These are phyloP conservation scores for Favolaschia claudopus DNA, from an alignment of 768 basidiomycete genomes.

Conservation along the genomic window DNA sequence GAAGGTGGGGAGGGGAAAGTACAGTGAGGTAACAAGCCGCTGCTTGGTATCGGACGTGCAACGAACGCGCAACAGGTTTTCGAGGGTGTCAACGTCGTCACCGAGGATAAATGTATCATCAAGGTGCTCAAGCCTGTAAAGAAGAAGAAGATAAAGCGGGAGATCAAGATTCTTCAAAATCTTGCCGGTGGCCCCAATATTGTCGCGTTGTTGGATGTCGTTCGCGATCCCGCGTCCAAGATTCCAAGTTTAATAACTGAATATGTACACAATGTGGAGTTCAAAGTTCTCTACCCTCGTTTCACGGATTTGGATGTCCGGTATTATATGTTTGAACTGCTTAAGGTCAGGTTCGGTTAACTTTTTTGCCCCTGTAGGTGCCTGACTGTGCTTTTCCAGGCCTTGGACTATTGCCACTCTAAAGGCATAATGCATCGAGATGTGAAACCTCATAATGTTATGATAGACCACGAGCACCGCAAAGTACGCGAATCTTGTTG, in stretches of 20 bases:
- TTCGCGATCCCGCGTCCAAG: conserved; percentile 94
- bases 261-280: conserved; percentile 98
- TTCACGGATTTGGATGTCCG: conserved; percentile 96
- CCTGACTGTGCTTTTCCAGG: conserved; percentile 53
- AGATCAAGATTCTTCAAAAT: conserved; percentile 98
- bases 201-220: conserved; percentile 92
- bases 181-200: conserved; percentile 96
- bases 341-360: conserved; percentile 71
- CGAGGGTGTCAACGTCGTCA: conserved; percentile 90
- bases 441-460: conserved; percentile 98
- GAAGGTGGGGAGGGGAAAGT: conserved; percentile 95
- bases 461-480: conserved; percentile 98
- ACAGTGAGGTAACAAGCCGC: conserved; percentile 76
- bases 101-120: conserved; percentile 95
- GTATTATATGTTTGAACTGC: conserved; percentile 95
- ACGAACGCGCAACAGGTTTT: conserved; percentile 67
- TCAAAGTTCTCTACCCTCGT: conserved; percentile 94
- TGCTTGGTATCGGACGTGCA: conserved; percentile 19
- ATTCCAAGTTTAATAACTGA: conserved; percentile 97
- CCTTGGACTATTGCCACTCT: conserved; percentile 97
- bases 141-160: conserved; percentile 99
- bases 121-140: conserved; percentile 99
- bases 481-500: conserved; percentile 63
- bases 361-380: background rate
- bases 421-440: conserved; percentile 99